phyloP scores from a whole-genome alignment of 2,329 filamentous ascomycete genomes.

The Fusarium nematophilum region DNA sequence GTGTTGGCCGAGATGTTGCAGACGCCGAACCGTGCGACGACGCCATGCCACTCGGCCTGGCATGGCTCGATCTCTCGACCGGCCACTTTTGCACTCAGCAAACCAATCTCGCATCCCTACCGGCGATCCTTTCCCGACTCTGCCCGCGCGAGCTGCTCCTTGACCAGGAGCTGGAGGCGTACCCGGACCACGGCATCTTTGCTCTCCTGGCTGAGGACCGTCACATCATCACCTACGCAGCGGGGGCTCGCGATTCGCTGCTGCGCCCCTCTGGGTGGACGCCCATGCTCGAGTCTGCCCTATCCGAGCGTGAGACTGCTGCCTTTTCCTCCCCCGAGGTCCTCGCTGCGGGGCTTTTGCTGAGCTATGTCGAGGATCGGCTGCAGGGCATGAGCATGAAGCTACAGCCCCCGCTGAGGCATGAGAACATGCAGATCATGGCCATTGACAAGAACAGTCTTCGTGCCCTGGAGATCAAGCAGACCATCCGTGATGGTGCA shows the following conservation, averaged over 20 bases:
- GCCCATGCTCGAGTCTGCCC: conserved; percentile 79
- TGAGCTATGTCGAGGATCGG: conserved; percentile 85
- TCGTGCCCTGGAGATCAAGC: conserved; percentile 87
- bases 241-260: conserved; percentile 61
- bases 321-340: conserved; percentile 77
- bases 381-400: conserved; percentile 83
- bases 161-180: conserved; percentile 69
- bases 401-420: conserved; percentile 82
- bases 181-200: conserved; percentile 71
- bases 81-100: conserved; percentile 91
- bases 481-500: conserved; percentile 82
- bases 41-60: conserved; percentile 72
- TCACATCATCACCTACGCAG: conserved; percentile 79
- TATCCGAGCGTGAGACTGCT: conserved; percentile 63
- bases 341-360: conserved; percentile 79
- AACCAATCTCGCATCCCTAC: conserved; percentile 75
- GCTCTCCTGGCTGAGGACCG: conserved; percentile 79
- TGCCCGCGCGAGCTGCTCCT: conserved; percentile 87
- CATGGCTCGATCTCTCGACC: conserved; percentile 95
- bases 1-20: conserved; percentile 29
- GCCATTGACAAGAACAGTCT: conserved; percentile 92
- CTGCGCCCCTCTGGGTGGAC: conserved; percentile 73
- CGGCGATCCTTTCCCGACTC: conserved; percentile 86
- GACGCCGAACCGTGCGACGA: conserved; percentile 29
- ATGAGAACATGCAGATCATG: conserved; percentile 83